Evolutionary conservation across 2,329 filamentous ascomycete genomes (phyloP), one percentile per base, ranked within the genome.

Genomic region (Sporothrix schenckii): DNA sequence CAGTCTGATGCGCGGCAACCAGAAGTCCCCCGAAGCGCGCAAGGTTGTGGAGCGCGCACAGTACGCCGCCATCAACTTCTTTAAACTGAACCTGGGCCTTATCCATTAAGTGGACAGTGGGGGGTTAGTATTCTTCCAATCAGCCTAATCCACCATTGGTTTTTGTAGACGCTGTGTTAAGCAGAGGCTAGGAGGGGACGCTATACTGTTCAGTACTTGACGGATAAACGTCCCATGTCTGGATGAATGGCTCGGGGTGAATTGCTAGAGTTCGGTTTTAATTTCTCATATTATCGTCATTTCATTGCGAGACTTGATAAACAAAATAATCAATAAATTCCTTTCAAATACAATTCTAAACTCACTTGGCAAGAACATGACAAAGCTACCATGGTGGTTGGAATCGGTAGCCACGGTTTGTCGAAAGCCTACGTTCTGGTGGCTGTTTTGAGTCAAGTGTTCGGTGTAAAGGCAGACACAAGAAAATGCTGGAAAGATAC

Each of bases 401-500:
- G 21, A 24, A 47, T 44, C 3, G 56, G 56, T n/a, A 7, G 9
- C 10, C 27, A 7, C 39, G 56, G 19, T 3, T 2, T 60, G 34
- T 11, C 9, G 5, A 21, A 5, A 4, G 34, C 16, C 3, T 60
- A 21, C 10, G 3, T 41, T 14, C 14, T 27, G 21, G 21, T 5
- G 13, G 16, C 44, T 49, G 14, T 4, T 16, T 14, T 49, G n/a
- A 53, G 21, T 13, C 52, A 53, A 27, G n/a, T 13, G 21, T 3
- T 3, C n/a, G 9, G 14, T 10, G 54, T n/a, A 3, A 34, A 60
- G 3, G 30, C 19, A 16, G 19, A 19, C 9, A 21, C 56, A 10
- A 14, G 34, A 13, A 9, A 16, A 49, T 89, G 87, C 75, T 89
- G 87, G 87, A 80, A 84, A 71, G 76, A 87, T 69, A 85, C 84